Conservation (phyloP, 352 stramenopile species). For the Peronospora belbahrii region DNA sequence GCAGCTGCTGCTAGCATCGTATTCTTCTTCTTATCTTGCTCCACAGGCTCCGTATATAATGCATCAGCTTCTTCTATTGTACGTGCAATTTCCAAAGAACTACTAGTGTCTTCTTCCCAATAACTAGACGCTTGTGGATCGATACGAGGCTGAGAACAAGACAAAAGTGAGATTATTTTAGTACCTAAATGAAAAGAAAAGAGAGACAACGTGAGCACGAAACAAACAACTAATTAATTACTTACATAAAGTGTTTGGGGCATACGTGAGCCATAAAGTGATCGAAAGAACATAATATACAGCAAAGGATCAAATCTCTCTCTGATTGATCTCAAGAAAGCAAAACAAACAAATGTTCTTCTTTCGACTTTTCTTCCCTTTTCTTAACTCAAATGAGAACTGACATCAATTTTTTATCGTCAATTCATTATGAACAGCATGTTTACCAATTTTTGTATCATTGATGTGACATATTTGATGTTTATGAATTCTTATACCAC, state of each 20-base stretch:
- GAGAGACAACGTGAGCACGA: background rate
- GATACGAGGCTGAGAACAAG: conserved; percentile 41
- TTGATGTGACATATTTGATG: too few relatives aligned
- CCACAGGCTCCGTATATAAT: conserved; percentile 18
- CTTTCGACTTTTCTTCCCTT: conserved; percentile 9
- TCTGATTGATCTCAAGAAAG: too few relatives aligned
- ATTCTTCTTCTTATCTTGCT: conserved; percentile 46
- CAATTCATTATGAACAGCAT: background rate
- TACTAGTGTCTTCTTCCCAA: conserved; percentile 73
- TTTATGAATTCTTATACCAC: too few relatives aligned
- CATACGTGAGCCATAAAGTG: conserved; percentile 72
- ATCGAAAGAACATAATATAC: conserved; percentile 66
- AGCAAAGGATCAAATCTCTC: background rate
- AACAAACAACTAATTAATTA: background rate
- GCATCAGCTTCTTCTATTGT: conserved; percentile 53
- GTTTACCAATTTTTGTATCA: background rate
- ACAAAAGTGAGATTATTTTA: too few relatives aligned
- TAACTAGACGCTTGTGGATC: conserved; percentile 65
- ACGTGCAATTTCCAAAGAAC: conserved; percentile 49
- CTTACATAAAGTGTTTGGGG: conserved; percentile 66
- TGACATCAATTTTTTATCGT: background rate
- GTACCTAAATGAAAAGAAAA: conserved; percentile 1
- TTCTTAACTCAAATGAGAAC: conserved; percentile 11
- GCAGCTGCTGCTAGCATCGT: conserved; percentile 22
- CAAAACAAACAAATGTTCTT: too few relatives aligned